phyloP scores from a whole-genome alignment of 169 alveolate genomes.

The Cryptosporidium meleagridis region DNA sequence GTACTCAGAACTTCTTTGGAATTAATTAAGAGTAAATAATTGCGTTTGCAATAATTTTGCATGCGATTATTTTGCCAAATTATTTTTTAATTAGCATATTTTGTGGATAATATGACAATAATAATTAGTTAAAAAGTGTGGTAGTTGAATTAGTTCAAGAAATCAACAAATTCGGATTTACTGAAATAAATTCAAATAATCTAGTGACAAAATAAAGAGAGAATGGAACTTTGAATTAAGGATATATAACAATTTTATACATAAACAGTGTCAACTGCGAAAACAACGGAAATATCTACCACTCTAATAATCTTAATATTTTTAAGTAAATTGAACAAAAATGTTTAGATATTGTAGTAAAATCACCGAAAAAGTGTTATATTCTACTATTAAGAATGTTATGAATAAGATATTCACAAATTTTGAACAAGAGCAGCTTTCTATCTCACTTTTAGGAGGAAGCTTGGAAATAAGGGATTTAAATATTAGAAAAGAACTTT shows the following conservation, averaged over 20 bases:
- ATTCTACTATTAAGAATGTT: conserved; percentile 44
- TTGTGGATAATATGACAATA: background rate
- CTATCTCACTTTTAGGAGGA: conserved; percentile 37
- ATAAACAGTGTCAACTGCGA: too few species aligned
- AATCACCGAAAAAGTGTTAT: conserved; percentile 57
- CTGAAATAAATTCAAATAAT: background rate
- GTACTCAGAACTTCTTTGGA: background rate
- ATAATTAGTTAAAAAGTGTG: background rate
- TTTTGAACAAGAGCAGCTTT: conserved; percentile 67
- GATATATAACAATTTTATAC: too few species aligned
- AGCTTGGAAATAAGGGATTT: conserved; percentile 44
- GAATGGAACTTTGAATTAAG: background rate
- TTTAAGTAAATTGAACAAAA: background rate
- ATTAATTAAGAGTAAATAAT: background rate
- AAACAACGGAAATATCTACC: too few species aligned
- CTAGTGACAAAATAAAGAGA: too few species aligned
- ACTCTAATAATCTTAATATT: too few species aligned
- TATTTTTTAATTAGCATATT: background rate
- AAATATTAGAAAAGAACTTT: conserved; percentile 32
- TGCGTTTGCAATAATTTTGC: background rate
- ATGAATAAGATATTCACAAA: conserved; percentile 32
- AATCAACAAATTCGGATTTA: too few species aligned
- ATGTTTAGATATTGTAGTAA: conserved; percentile 56
- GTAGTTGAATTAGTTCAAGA: background rate
- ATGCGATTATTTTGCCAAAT: background rate